These are phyloP conservation scores for Fusarium newnesense DNA, from an alignment of 2,329 filamentous ascomycete species.

Conservation along the genomic window DNA sequence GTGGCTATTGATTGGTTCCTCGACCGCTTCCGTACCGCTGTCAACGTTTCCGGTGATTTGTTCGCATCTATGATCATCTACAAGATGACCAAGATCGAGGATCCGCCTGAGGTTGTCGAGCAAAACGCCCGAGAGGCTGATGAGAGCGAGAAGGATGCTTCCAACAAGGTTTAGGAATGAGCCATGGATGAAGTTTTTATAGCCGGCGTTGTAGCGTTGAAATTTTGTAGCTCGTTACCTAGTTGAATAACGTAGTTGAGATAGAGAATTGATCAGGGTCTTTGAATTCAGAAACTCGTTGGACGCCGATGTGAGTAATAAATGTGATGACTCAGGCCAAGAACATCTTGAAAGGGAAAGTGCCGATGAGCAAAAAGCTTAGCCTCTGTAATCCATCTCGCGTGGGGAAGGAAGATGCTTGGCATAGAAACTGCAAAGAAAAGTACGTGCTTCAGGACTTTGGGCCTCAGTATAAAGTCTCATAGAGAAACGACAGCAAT, in stretches of 20 bases:
- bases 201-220: constrained; percentile 19
- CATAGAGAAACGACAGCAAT: background rate
- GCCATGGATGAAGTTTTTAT: background rate
- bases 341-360: constrained; percentile 9
- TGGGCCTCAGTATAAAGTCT: background rate
- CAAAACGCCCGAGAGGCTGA: constrained; percentile 25
- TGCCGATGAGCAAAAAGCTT: constrained; percentile 14
- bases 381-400: background rate
- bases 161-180: constrained; percentile 34
- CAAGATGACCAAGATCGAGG: constrained; percentile 42
- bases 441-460: background rate
- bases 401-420: background rate
- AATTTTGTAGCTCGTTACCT: background rate
- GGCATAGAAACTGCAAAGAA: background rate
- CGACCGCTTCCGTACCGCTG: constrained; percentile 64
- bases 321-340: constrained; percentile 10
- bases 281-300: background rate
- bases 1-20: constrained; percentile 66
- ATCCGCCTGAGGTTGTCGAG: constrained; percentile 33
- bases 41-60: constrained; percentile 63
- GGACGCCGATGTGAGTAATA: background rate
- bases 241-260: background rate
- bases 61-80: constrained; percentile 46
- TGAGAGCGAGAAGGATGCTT: constrained; percentile 15
- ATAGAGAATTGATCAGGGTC: background rate